Evolutionary conservation across 176 grass and related monocot genomes (phyloP).

Genomic region (Zoysia pacifica): DNA sequence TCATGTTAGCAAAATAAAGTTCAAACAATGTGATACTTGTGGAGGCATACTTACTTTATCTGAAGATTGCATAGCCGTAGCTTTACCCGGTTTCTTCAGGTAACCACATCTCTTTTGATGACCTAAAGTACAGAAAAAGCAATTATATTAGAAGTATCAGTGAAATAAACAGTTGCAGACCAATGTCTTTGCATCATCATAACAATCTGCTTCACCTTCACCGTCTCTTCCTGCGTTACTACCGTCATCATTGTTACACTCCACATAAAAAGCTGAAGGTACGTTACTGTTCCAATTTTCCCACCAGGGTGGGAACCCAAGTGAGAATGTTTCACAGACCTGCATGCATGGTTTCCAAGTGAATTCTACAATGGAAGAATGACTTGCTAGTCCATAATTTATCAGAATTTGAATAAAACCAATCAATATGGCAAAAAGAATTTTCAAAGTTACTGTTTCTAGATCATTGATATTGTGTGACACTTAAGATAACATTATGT

Average conservation of each 20-base stretch:
- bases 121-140: slow-evolving; percentile 26
- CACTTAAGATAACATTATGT: neutral
- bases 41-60: neutral
- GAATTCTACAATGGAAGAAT: neutral
- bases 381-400: neutral
- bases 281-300: slow-evolving; percentile 18
- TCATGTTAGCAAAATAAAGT: neutral
- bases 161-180: slow-evolving; percentile 7
- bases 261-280: neutral
- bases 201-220: slow-evolving; percentile 16
- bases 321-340: slow-evolving; percentile 23
- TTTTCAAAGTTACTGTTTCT: neutral
- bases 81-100: slow-evolving; percentile 7
- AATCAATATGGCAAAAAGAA: neutral
- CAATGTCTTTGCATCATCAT: neutral
- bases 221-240: neutral
- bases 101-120: neutral
- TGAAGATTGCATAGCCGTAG: neutral
- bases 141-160: slow-evolving; percentile 26
- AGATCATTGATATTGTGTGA: neutral
- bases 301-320: slow-evolving; percentile 42
- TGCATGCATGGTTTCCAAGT: slow-evolving; percentile 33
- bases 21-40: neutral
- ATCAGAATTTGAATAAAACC: neutral
- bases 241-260: neutral